These are phyloP conservation scores for Fusarium keratoplasticum DNA, from an alignment of 2,329 filamentous ascomycete species.

Conservation along the genomic window DNA sequence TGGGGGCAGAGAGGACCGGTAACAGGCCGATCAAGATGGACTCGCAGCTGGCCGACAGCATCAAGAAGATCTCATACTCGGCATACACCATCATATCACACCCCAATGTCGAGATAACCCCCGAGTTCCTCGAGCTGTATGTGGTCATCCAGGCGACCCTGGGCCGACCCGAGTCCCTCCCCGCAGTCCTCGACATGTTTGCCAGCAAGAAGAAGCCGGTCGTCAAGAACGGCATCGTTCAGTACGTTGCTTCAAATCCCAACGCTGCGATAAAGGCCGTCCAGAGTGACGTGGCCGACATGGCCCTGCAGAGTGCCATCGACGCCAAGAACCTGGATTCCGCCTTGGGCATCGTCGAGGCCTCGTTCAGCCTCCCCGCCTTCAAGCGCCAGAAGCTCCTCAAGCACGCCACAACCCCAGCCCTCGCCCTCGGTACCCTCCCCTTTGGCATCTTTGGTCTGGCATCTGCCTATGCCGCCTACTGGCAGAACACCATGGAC, in stretches of 20 bases:
- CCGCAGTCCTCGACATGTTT: constrained; percentile 83
- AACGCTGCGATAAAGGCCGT: constrained; percentile 78
- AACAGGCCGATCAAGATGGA: constrained; percentile 46
- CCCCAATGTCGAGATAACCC: constrained; percentile 83
- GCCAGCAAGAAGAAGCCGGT: constrained; percentile 82
- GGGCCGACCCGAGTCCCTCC: constrained; percentile 79
- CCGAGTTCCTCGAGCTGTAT: constrained; percentile 77
- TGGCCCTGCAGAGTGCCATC: constrained; percentile 84
- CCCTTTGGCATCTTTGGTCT: constrained; percentile 78
- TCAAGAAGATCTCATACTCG: constrained; percentile 65
- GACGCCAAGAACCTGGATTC: constrained; percentile 81
- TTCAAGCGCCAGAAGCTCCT: constrained; percentile 76
- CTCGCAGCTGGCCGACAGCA: constrained; percentile 55
- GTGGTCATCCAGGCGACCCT: constrained; percentile 81
- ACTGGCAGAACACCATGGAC: constrained; percentile 78
- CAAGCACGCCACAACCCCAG: constrained; percentile 71
- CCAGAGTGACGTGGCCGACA: constrained; percentile 74
- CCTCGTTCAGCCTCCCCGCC: constrained; percentile 74
- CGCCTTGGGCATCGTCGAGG: constrained; percentile 80
- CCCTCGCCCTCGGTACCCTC: constrained; percentile 66
- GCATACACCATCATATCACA: constrained; percentile 80
- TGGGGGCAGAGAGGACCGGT: constrained; percentile 52
- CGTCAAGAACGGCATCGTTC: constrained; percentile 67
- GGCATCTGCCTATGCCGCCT: constrained; percentile 63
- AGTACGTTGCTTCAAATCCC: constrained; percentile 73